phyloP scores from a whole-genome alignment of 805 yeast genomes.

The Pichia scutulata region DNA sequence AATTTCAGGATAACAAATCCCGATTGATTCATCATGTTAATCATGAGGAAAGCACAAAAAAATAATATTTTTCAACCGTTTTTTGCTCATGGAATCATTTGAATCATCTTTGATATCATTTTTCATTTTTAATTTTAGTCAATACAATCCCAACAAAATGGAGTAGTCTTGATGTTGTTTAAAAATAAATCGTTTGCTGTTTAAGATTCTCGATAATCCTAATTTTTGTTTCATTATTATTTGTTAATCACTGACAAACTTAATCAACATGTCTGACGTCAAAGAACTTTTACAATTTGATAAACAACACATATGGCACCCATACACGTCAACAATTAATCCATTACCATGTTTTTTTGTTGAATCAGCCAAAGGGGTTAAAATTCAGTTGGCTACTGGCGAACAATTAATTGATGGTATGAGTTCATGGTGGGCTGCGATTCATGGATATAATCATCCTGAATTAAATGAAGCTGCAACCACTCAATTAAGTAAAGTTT shows the following conservation, averaged over 20 bases:
- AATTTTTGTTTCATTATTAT: not conserved
- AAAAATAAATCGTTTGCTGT: not conserved
- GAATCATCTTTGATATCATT: slow-evolving; percentile 2
- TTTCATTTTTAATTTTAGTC: not conserved
- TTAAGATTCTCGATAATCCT: not conserved
- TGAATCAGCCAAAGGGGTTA: slow-evolving; percentile 4
- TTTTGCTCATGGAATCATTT: not conserved
- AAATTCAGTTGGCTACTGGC: slow-evolving; percentile 3
- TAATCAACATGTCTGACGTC: not conserved
- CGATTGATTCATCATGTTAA: not conserved
- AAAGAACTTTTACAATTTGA: slow-evolving; percentile 1
- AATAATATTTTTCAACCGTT: not conserved
- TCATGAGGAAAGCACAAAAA: not conserved
- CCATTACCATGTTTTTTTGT: slow-evolving; percentile 8
- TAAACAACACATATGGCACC: slow-evolving; percentile 8
- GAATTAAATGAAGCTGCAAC: slow-evolving; percentile 7
- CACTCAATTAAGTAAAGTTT: slow-evolving; percentile 3
- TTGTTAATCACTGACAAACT: not conserved
- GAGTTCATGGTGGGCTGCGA: slow-evolving; percentile 10
- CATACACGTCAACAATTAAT: slow-evolving; percentile 7
- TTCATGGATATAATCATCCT: slow-evolving; percentile 9
- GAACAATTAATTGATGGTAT: slow-evolving; percentile 5
- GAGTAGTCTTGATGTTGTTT: not conserved
- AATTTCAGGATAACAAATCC: not conserved
- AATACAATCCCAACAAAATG: not conserved